phyloP scores from a whole-genome alignment of 2,329 filamentous ascomycete genomes.

The Arthrobotrys sphaeroides region DNA sequence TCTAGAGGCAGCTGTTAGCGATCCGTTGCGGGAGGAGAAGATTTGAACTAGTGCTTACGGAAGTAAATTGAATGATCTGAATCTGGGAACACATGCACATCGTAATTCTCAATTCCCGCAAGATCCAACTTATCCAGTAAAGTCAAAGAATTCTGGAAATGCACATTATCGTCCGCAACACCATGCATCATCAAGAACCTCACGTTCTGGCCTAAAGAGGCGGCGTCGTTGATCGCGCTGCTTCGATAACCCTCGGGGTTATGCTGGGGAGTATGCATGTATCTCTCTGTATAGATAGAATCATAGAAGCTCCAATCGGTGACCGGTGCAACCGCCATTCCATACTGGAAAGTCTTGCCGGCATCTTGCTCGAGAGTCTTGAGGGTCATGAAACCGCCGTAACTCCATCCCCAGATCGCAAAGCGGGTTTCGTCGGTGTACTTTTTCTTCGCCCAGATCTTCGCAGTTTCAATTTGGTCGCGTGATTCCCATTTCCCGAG shows the following conservation, averaged over 20 bases:
- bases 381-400: slow-evolving; percentile 91
- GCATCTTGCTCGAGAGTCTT: slow-evolving; percentile 94
- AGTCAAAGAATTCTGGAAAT: slow-evolving; percentile 91
- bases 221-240: slow-evolving; percentile 77
- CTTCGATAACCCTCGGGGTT: slow-evolving; percentile 81
- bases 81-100: slow-evolving; percentile 95
- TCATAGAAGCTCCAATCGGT: slow-evolving; percentile 97
- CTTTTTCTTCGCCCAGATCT: slow-evolving; percentile 79
- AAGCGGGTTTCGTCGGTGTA: slow-evolving; percentile 86
- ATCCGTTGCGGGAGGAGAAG: not conserved
- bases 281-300: slow-evolving; percentile 91
- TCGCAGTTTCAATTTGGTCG: slow-evolving; percentile 90
- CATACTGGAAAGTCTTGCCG: slow-evolving; percentile 90
- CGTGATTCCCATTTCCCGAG: slow-evolving; percentile 84
- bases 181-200: slow-evolving; percentile 97
- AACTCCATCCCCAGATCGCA: slow-evolving; percentile 99
- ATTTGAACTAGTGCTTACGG: slow-evolving; percentile 64
- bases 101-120: slow-evolving; percentile 86
- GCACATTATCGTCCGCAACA: slow-evolving; percentile 95
- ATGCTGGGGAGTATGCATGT: slow-evolving; percentile 92
- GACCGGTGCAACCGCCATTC: slow-evolving; percentile 98
- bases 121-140: slow-evolving; percentile 87
- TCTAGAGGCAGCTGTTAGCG: slow-evolving; percentile 61
- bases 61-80: slow-evolving; percentile 95
- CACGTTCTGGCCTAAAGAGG: slow-evolving; percentile 77